Conservation (phyloP, 2,329 filamentous ascomycete species). For the Colletotrichum sp. region DNA sequence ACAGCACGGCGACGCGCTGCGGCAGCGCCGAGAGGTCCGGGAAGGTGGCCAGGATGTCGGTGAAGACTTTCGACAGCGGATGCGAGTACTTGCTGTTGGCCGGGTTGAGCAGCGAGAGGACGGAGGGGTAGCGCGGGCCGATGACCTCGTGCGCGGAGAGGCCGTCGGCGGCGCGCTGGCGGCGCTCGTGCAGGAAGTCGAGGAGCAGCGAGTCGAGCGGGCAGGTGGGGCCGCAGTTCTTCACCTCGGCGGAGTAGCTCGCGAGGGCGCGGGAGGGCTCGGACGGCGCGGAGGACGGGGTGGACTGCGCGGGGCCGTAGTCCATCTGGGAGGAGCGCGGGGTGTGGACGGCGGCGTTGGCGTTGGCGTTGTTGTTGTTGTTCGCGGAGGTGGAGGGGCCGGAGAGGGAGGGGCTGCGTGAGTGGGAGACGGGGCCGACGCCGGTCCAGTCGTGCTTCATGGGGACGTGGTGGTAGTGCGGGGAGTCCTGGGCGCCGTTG, state of each 20-base stretch:
- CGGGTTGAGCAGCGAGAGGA: conserved; percentile 79
- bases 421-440: conserved; percentile 58
- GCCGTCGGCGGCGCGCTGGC: conserved; percentile 69
- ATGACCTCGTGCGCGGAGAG: conserved; percentile 68
- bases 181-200: conserved; percentile 76
- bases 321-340: conserved; percentile 4
- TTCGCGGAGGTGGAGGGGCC: background rate
- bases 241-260: conserved; percentile 44
- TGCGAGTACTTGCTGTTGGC: conserved; percentile 67
- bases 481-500: conserved; percentile 52
- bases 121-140: conserved; percentile 80
- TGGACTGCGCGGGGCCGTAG: background rate
- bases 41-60: conserved; percentile 84
- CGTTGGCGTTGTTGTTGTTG: background rate
- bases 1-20: conserved; percentile 82
- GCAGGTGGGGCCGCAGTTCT: conserved; percentile 73
- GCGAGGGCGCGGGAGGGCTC: background rate
- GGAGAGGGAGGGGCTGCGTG: conserved; percentile 62
- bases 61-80: conserved; percentile 83
- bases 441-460: conserved; percentile 57
- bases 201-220: conserved; percentile 80
- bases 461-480: conserved; percentile 48
- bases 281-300: background rate
- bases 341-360: background rate
- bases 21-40: conserved; percentile 79